Conservation (phyloP, 768 basidiomycete species). For the Trichaptum fuscoviolaceum region DNA sequence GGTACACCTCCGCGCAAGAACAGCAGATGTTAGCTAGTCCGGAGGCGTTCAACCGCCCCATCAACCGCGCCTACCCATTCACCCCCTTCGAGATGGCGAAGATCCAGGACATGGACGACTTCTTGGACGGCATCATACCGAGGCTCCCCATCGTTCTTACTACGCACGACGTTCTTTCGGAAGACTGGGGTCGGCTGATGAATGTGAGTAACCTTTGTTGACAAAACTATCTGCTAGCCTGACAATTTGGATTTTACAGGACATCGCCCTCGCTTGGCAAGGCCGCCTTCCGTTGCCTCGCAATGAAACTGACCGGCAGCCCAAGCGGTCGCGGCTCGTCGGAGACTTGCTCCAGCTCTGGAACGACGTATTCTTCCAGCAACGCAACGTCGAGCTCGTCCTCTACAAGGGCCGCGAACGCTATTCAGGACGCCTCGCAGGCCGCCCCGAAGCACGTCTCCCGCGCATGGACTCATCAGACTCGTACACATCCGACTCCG, state of each 20-base stretch:
- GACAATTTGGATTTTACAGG: slow-evolving; percentile 34
- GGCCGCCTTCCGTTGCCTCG: slow-evolving; percentile 63
- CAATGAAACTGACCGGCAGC: slow-evolving; percentile 30
- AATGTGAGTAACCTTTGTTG: slow-evolving; percentile 40
- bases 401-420: slow-evolving; percentile 78
- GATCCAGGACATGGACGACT: slow-evolving; percentile 72
- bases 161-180: slow-evolving; percentile 70
- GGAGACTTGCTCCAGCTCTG: slow-evolving; percentile 76
- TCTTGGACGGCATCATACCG: slow-evolving; percentile 53
- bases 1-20: slow-evolving; percentile 25
- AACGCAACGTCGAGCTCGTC: slow-evolving; percentile 72
- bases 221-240: not conserved
- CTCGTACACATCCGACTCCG: slow-evolving; percentile 36
- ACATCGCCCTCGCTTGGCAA: slow-evolving; percentile 69
- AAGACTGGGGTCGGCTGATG: slow-evolving; percentile 79
- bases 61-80: slow-evolving; percentile 63
- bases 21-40: slow-evolving; percentile 32
- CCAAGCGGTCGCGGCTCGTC: slow-evolving; percentile 53
- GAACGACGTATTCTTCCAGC: slow-evolving; percentile 72
- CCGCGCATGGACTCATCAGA: slow-evolving; percentile 39
- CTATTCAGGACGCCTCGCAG: slow-evolving; percentile 58
- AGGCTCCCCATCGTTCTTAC: slow-evolving; percentile 68
- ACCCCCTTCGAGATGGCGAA: slow-evolving; percentile 66
- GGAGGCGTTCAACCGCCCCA: slow-evolving; percentile 69
- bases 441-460: slow-evolving; percentile 49